A percentile compares a stretch with the other conserved stretches of the same genome.
These are phyloP conservation scores for Tylopilus subfusipes DNA, from an alignment of 768 basidiomycete species.

Conservation along the genomic window DNA sequence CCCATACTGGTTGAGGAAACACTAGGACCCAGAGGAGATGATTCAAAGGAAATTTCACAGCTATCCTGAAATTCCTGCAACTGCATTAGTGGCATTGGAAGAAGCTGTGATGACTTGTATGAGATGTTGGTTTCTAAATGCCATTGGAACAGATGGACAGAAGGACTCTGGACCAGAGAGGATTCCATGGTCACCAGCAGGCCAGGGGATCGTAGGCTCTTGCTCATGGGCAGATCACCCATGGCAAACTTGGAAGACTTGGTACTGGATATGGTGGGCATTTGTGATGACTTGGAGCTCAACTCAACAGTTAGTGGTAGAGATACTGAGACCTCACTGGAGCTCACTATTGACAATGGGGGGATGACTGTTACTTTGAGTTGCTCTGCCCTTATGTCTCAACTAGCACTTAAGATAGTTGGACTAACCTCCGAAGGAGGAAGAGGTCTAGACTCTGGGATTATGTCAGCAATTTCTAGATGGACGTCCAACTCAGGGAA, in stretches of 20 bases:
- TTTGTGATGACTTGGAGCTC: conserved; percentile 30
- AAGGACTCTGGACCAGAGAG: conserved; percentile 27
- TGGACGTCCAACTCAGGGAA: conserved; percentile 24
- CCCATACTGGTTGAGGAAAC: conserved; percentile 34
- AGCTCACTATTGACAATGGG: conserved; percentile 18
- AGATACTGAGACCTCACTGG: conserved; percentile 22
- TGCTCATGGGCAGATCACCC: conserved; percentile 27
- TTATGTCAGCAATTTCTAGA: conserved; percentile 16
- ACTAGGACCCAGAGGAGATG: conserved; percentile 68
- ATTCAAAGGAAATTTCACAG: conserved; percentile 65
- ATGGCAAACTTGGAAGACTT: conserved; percentile 37
- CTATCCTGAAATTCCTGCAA: conserved; percentile 53
- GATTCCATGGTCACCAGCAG: conserved; percentile 37
- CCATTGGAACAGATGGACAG: conserved; percentile 49
- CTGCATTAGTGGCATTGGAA: conserved; percentile 63
- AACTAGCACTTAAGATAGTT: conserved; percentile 18
- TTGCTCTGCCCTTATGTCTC: conserved; percentile 21
- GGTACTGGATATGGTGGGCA: conserved; percentile 40
- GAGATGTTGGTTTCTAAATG: conserved; percentile 61
- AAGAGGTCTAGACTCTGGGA: conserved; percentile 35
- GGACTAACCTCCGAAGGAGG: conserved; percentile 37
- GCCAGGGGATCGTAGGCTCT: conserved; percentile 30
- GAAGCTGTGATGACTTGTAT: conserved; percentile 74
- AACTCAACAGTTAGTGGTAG: conserved; percentile 32
- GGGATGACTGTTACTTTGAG: conserved; percentile 5